Evolutionary conservation across 352 stramenopile genomes (phyloP).

Genomic region (Pythium aquatile): DNA sequence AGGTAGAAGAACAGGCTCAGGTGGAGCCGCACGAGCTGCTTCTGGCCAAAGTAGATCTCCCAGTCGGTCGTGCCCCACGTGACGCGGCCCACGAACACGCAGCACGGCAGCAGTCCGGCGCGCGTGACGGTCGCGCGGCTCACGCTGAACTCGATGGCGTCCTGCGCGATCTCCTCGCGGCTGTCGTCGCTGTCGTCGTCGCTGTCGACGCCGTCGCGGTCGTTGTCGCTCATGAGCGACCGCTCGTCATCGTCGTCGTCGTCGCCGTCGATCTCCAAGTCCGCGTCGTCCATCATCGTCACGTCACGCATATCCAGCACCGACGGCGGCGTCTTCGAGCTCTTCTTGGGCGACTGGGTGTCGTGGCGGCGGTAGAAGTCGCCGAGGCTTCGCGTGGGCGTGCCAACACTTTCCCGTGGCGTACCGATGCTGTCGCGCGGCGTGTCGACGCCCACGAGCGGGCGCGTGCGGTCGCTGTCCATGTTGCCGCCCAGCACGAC

Average conservation of each 20-base stretch:
- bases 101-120: conserved; percentile 73
- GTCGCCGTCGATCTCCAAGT: conserved; percentile 21
- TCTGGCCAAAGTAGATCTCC: conserved; percentile 87
- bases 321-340: neutral
- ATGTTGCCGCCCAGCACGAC: neutral
- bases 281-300: conserved; percentile 28
- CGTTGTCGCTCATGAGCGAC: conserved; percentile 31
- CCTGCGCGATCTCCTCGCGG: conserved; percentile 61
- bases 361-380: too few relatives aligned
- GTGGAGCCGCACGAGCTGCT: conserved; percentile 78
- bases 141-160: conserved; percentile 76
- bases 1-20: conserved; percentile 54
- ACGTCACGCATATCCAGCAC: conserved; percentile 31
- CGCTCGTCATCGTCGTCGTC: conserved; percentile 31
- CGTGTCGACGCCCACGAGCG: neutral
- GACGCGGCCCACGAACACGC: conserved; percentile 79
- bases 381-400: neutral
- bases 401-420: neutral
- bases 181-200: conserved; percentile 41
- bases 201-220: conserved; percentile 37
- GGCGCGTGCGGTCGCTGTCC: neutral
- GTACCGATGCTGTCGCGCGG: neutral
- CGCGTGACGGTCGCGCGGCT: conserved; percentile 68
- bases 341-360: too few relatives aligned
- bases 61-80: conserved; percentile 75